phyloP scores from a whole-genome alignment of 352 stramenopile species.

The Globisporangium irregulare region DNA sequence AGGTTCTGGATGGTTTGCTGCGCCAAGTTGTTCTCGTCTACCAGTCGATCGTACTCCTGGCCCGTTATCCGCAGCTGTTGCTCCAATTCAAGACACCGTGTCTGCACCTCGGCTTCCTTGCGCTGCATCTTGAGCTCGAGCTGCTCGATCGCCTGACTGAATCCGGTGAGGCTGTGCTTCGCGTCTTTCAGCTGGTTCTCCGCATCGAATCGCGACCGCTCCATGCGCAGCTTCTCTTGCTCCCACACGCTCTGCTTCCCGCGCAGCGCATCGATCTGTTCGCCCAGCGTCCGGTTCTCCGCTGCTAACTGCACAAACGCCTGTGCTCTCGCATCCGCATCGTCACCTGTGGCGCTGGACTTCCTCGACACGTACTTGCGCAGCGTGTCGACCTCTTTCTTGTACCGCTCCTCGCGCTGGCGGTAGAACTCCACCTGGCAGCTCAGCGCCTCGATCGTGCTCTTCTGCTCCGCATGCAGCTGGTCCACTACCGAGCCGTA shows the following conservation, averaged over 20 bases:
- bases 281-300: constrained; percentile 57
- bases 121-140: constrained; percentile 79
- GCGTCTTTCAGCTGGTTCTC: constrained; percentile 62
- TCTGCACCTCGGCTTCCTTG: constrained; percentile 61
- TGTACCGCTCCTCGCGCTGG: constrained; percentile 64
- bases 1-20: constrained; percentile 34
- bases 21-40: constrained; percentile 22
- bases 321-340: constrained; percentile 14
- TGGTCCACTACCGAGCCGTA: constrained; percentile 66
- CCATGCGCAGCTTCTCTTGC: constrained; percentile 38
- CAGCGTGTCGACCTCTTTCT: constrained; percentile 62
- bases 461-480: constrained; percentile 75
- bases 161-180: constrained; percentile 48
- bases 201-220: constrained; percentile 44
- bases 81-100: constrained; percentile 48
- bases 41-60: constrained; percentile 38
- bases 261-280: constrained; percentile 51
- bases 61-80: constrained; percentile 41
- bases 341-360: constrained; percentile 7
- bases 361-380: constrained; percentile 31
- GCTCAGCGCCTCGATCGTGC: constrained; percentile 75
- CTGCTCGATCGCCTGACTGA: constrained; percentile 69
- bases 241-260: constrained; percentile 39
- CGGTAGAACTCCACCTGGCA: constrained; percentile 80
- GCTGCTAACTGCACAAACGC: constrained; percentile 40